Percentiles rank a stretch among this genome's conserved stretches.
Conservation (phyloP, 345 rosid species). For the Orychophragmus violaceus region DNA sequence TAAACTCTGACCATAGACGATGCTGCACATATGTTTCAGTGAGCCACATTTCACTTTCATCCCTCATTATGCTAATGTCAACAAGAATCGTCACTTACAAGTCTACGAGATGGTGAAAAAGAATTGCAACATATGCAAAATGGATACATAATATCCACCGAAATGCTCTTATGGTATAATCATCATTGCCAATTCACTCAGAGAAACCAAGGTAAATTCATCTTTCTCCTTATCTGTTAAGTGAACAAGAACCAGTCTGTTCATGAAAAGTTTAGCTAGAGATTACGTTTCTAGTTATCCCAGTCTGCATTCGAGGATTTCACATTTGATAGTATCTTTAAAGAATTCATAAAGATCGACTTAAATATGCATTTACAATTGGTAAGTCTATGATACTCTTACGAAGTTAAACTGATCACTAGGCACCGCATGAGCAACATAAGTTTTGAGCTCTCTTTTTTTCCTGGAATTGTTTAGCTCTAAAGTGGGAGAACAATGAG, state of each 20-base stretch:
- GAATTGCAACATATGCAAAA: not conserved
- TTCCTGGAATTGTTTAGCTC: too few relatives aligned
- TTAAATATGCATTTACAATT: not conserved
- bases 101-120: not conserved
- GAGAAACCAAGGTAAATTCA: not conserved
- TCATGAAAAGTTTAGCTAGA: not conserved
- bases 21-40: slow-evolving; percentile 90
- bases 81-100: not conserved
- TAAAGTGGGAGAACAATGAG: slow-evolving; percentile 13
- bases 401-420: not conserved
- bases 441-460: too few relatives aligned
- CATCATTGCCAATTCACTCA: slow-evolving; percentile 3
- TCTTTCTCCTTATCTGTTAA: not conserved
- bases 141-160: not conserved
- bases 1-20: slow-evolving; percentile 75
- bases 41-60: slow-evolving; percentile 18
- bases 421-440: too few relatives aligned
- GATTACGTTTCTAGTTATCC: not conserved
- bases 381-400: not conserved
- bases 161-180: not conserved
- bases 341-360: not conserved
- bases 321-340: not conserved
- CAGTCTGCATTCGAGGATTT: not conserved
- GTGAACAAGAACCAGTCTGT: not conserved
- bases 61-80: too few relatives aligned